Evolutionary conservation across 2,329 filamentous ascomycete species (phyloP).

Genomic region (Aspergillus sergii): DNA sequence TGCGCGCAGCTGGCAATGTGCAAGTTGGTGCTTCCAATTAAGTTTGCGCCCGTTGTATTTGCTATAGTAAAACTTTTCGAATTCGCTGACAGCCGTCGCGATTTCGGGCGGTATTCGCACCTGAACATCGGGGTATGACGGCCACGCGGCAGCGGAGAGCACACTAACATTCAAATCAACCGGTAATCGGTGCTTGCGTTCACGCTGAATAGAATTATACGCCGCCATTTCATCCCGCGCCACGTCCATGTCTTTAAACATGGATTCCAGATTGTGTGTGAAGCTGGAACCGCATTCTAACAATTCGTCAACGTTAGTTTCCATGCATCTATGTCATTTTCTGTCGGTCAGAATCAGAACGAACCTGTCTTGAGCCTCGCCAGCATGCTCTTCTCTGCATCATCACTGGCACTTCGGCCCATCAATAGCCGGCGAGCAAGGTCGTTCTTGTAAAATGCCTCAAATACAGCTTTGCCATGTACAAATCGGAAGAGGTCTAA

Average conservation of each 20-base stretch:
- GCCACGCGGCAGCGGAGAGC: conserved; percentile 90
- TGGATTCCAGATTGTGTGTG: conserved; percentile 95
- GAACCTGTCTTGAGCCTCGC: conserved; percentile 76
- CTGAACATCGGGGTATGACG: conserved; percentile 77
- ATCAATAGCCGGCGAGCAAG: conserved; percentile 86
- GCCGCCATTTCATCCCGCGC: conserved; percentile 90
- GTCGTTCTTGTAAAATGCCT: conserved; percentile 99
- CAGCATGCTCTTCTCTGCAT: conserved; percentile 95
- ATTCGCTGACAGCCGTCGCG: conserved; percentile 73
- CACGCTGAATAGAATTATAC: conserved; percentile 71
- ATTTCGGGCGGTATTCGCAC: conserved; percentile 77
- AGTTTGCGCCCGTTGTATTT: conserved; percentile 89
- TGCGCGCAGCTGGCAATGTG: conserved; percentile 83
- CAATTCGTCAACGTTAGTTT: conserved; percentile 3
- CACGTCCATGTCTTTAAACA: conserved; percentile 98
- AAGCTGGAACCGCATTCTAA: conserved; percentile 88
- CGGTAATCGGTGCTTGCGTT: conserved; percentile 58
- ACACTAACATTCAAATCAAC: conserved; percentile 85
- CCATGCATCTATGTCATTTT: not conserved
- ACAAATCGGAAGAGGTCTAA: conserved; percentile 96
- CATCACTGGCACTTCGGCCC: conserved; percentile 88
- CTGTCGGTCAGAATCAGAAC: conserved; percentile 10
- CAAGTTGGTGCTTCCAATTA: conserved; percentile 90
- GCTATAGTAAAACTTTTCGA: conserved; percentile 81
- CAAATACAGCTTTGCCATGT: conserved; percentile 95